Percentiles rank a stretch among this genome's conserved stretches.
Evolutionary conservation across 306 rosid species (phyloP).

Genomic region (Bauhinia variegata): DNA sequence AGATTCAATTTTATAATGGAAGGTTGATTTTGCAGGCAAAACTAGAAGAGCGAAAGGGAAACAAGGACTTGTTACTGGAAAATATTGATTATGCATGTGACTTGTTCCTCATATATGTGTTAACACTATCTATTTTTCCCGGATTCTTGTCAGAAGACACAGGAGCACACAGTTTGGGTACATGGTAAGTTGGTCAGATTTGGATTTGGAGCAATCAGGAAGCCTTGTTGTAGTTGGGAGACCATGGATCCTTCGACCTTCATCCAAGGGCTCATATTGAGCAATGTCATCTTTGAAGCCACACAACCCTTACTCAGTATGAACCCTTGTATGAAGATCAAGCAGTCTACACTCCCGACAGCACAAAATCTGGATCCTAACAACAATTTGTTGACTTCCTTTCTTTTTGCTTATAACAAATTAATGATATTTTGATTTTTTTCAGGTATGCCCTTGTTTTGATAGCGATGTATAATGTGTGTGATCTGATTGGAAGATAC

Average conservation of each 20-base stretch:
- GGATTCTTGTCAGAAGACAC: constrained; percentile 96
- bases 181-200: constrained; percentile 62
- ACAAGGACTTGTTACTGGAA: constrained; percentile 60
- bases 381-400: background rate
- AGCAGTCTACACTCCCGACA: too few species aligned
- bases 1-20: background rate
- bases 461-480: constrained; percentile 76
- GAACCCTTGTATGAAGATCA: too few species aligned
- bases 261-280: too few species aligned
- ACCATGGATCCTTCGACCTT: too few species aligned
- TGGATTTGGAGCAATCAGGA: too few species aligned
- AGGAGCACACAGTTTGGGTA: constrained; percentile 73
- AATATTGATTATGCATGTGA: constrained; percentile 78
- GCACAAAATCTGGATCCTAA: too few species aligned
- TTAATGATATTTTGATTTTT: background rate
- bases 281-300: too few species aligned
- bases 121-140: constrained; percentile 81
- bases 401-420: background rate
- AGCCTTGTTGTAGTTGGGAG: too few species aligned
- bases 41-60: constrained; percentile 55
- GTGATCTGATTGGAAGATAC: constrained; percentile 85
- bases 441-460: constrained; percentile 85
- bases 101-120: constrained; percentile 58
- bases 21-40: constrained; percentile 46
- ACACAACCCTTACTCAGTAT: too few species aligned